These are phyloP conservation scores for Monosporascus cannonballus DNA, from an alignment of 2,329 filamentous ascomycete genomes.

Conservation along the genomic window DNA sequence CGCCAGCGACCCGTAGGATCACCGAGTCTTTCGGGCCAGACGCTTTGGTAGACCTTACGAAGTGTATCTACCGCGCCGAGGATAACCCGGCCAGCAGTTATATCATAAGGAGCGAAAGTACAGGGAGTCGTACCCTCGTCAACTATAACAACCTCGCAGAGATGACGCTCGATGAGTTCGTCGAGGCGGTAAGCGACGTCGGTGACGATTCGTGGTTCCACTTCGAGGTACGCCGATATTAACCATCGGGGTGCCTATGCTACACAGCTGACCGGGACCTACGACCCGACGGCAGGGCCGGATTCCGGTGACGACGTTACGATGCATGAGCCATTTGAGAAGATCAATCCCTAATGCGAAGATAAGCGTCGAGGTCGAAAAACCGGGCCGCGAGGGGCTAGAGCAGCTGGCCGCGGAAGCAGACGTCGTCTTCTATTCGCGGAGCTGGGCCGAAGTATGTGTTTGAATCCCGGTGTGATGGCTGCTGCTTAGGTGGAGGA, in stretches of 20 bases:
- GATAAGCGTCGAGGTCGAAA: constrained; percentile 69
- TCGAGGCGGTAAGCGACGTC: constrained; percentile 29
- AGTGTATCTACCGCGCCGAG: constrained; percentile 54
- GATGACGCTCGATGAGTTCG: constrained; percentile 60
- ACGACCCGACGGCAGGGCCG: constrained; percentile 45
- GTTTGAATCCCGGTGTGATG: background rate
- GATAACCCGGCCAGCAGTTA: constrained; percentile 60
- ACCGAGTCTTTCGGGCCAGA: constrained; percentile 43
- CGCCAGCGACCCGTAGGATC: constrained; percentile 47
- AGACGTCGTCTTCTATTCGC: constrained; percentile 70
- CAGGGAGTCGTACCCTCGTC: constrained; percentile 61
- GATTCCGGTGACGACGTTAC: constrained; percentile 52
- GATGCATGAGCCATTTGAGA: constrained; percentile 54
- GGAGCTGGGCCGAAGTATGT: constrained; percentile 62
- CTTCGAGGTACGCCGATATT: constrained; percentile 52
- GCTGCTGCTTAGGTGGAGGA: constrained; percentile 4
- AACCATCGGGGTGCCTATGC: background rate
- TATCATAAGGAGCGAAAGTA: constrained; percentile 56
- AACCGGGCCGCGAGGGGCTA: constrained; percentile 56
- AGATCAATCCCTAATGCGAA: constrained; percentile 33
- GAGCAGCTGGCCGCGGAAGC: constrained; percentile 53
- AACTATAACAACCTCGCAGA: constrained; percentile 64
- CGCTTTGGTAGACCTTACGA: constrained; percentile 38
- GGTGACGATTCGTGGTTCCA: constrained; percentile 55
- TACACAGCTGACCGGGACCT: constrained; percentile 8